Evolutionary conservation across 192 early-diverging fungal species (phyloP).

Genomic region (Thoreauomyces humboldtii): DNA sequence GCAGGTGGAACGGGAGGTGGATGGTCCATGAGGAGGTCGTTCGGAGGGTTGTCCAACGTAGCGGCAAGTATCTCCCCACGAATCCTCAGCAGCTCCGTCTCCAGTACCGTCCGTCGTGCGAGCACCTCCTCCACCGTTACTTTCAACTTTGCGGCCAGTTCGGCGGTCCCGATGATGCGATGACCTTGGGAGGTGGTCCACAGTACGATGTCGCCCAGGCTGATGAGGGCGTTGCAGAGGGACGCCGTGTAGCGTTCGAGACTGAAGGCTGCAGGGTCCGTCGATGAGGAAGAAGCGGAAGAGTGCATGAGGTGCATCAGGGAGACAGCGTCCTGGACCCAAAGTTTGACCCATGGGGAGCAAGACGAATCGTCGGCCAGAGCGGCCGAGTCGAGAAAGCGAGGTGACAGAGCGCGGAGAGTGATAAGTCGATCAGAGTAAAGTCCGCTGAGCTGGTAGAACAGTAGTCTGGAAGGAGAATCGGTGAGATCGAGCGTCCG

Average conservation of each 20-base stretch:
- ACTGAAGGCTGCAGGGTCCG: background rate
- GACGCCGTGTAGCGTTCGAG: background rate
- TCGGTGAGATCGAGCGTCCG: background rate
- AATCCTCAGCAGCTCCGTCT: constrained; percentile 18
- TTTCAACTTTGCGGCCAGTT: constrained; percentile 18
- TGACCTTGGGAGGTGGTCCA: constrained; percentile 6
- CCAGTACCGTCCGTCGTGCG: background rate
- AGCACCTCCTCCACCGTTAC: constrained; percentile 16
- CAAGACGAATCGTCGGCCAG: background rate
- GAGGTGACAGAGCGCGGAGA: constrained; percentile 24
- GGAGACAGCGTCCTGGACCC: background rate
- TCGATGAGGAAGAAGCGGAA: background rate
- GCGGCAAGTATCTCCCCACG: constrained; percentile 7
- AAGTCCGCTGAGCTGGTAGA: constrained; percentile 20
- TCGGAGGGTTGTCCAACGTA: no score
- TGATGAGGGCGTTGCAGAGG: constrained; percentile 15
- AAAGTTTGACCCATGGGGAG: constrained; percentile 4
- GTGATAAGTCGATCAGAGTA: constrained; percentile 26
- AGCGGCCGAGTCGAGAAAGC: constrained; percentile 16
- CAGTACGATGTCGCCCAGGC: constrained; percentile 24
- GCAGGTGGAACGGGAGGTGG: no score
- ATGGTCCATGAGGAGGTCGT: no score
- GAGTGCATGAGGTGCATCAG: constrained; percentile 7
- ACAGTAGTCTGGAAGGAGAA: constrained; percentile 13
- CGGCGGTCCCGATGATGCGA: constrained; percentile 17